Base-by-base conservation (phyloP, 441 rosid genomes). In the Bocquillonia castaneifolia region DNA sequence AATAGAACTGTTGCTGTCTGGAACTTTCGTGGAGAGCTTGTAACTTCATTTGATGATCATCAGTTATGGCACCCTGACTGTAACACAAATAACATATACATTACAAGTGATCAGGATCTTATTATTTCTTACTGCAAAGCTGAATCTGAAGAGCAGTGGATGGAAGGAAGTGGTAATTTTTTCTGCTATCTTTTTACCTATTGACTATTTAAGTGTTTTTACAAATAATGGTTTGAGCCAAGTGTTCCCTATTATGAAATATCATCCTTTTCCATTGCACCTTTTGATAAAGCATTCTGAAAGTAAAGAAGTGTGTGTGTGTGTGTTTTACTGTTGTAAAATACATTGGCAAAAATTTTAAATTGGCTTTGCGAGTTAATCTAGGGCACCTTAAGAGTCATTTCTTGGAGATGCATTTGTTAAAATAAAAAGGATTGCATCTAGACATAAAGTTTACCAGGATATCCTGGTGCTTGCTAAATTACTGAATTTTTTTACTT, bases 61-160 rank as follows among this genome's bases (percentile, higher is more conserved):
- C 82, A 85, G 55, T 76, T 87, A 73, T 91, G 97, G 96, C 89
- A 91, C 81, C 91, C 96, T n/a, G 97, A 91, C 70, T 89, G 96
- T 78, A 91, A 93, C 78, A 93, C 99, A 26, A 91, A 89, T 75
- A 91, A 91, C 76, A 94, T 91, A 70, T 87, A 90, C 77, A 91
- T 90, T 68, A 90, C 99, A 48, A 90, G 93, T 1, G 93, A 90
- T 75, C 96, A 90, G 83, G 96, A 94, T 81, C 89, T 94, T 66
- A 94, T 94, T 64, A 91, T 94, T 70, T 94, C 99, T 48, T 91
- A 91, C 79, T 91, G 97, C 91, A 91, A 91, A 80, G 96, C 92
- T 58, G 92, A 89, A 69, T 74, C 89, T 56, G 91, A 87, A 4
- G 96, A 84, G 56, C 89, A 80, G 37, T 89, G 86, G 84, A 72